phyloP scores from a whole-genome alignment of 768 basidiomycete species.

The Chalciporus piperatus region DNA sequence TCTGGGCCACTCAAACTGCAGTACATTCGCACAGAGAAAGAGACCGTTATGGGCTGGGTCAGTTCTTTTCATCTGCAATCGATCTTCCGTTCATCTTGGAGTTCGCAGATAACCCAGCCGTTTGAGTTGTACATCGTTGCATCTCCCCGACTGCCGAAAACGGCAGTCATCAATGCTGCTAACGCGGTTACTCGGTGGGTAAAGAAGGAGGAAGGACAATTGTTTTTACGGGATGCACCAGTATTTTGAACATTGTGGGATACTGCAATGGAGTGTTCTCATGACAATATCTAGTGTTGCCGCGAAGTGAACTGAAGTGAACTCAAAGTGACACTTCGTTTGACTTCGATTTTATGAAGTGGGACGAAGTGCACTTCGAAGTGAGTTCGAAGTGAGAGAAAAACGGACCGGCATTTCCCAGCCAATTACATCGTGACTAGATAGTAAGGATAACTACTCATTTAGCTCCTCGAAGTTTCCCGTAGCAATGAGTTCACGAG shows the following conservation, averaged over 20 bases:
- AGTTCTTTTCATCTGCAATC: conserved; percentile 22
- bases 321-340: too few species aligned
- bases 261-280: not conserved
- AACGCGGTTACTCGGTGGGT: conserved; percentile 91
- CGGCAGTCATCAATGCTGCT: conserved; percentile 82
- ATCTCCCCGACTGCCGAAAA: conserved; percentile 83
- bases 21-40: conserved; percentile 80
- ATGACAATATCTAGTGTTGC: too few species aligned
- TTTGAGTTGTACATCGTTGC: conserved; percentile 89
- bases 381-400: too few species aligned
- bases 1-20: conserved; percentile 79
- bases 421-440: too few species aligned
- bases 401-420: too few species aligned
- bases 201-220: conserved; percentile 74
- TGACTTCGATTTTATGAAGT: too few species aligned
- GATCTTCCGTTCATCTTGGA: not conserved
- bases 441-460: too few species aligned
- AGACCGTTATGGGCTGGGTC: conserved; percentile 95
- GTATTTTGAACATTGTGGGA: conserved; percentile 54
- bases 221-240: conserved; percentile 89
- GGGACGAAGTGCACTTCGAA: too few species aligned
- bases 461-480: too few species aligned
- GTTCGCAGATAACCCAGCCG: conserved; percentile 77
- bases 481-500: too few species aligned
- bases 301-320: too few species aligned